A percentile compares a stretch with the other conserved stretches of the same genome.
Conservation (phyloP, 345 rosid genomes). For the Luvunga scandens region DNA sequence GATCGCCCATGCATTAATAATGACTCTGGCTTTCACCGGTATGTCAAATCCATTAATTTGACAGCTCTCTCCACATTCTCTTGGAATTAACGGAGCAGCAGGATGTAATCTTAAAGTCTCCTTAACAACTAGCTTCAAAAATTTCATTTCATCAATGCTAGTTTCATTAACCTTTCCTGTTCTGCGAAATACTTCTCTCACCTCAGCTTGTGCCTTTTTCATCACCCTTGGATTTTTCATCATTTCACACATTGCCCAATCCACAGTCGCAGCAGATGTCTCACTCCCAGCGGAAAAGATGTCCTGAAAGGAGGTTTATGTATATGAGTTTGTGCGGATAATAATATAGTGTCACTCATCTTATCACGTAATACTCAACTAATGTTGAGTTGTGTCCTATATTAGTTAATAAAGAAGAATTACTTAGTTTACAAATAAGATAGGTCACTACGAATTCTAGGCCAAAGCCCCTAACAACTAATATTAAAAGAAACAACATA, state of each 20-base stretch:
- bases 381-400: too few relatives aligned
- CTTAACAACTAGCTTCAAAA: slow-evolving; percentile 4
- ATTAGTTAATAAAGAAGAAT: too few relatives aligned
- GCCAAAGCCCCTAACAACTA: too few relatives aligned
- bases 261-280: slow-evolving; percentile 13
- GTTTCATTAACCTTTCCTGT: slow-evolving; percentile 18
- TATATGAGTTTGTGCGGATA: not conserved
- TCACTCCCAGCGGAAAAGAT: slow-evolving; percentile 23
- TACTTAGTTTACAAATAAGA: too few relatives aligned
- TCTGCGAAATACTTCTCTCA: slow-evolving; percentile 16
- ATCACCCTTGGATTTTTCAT: slow-evolving; percentile 20
- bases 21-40: not conserved
- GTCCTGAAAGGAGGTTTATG: slow-evolving; percentile 16
- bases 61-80: slow-evolving; percentile 8
- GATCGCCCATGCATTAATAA: slow-evolving; percentile 14
- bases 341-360: not conserved
- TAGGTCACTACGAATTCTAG: too few relatives aligned
- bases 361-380: not conserved
- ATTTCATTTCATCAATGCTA: not conserved
- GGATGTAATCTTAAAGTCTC: slow-evolving; percentile 16
- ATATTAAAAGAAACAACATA: too few relatives aligned
- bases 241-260: slow-evolving; percentile 31
- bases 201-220: slow-evolving; percentile 28
- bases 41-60: slow-evolving; percentile 11
- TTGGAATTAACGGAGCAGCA: slow-evolving; percentile 9